Evolutionary conservation across 495 filamentous ascomycete species (phyloP).

Genomic region (Stereocaulon alpinum): DNA sequence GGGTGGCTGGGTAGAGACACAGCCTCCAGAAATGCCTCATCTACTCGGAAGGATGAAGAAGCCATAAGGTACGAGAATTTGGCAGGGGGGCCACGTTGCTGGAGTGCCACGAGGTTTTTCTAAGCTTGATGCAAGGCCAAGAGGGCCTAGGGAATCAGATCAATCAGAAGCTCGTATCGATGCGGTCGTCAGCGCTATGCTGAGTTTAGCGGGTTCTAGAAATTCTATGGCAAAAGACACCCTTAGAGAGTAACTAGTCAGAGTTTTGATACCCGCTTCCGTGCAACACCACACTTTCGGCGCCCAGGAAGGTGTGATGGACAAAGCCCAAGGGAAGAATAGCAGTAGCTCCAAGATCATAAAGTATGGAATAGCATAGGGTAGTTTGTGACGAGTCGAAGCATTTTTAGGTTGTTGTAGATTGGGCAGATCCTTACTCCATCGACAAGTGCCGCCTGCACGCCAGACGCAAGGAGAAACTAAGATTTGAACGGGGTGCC

Average conservation of each 20-base stretch:
- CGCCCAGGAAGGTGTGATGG: neutral
- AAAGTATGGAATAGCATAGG: neutral
- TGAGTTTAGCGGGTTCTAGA: constrained; percentile 11
- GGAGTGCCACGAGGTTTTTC: constrained; percentile 10
- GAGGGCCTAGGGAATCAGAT: neutral
- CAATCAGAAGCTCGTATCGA: constrained; percentile 13
- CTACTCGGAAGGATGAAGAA: neutral
- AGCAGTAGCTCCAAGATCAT: neutral
- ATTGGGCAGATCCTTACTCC: constrained; percentile 7
- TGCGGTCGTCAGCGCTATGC: constrained; percentile 1
- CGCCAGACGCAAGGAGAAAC: constrained; percentile 5
- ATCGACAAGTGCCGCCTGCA: neutral
- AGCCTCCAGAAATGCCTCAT: neutral
- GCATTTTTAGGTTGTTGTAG: neutral
- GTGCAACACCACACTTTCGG: neutral
- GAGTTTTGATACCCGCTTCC: neutral
- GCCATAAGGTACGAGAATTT: neutral
- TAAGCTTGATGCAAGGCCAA: constrained; percentile 7
- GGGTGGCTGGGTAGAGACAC: neutral
- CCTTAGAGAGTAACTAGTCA: neutral
- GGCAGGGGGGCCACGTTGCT: constrained; percentile 16
- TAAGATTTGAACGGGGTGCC: constrained; percentile 5
- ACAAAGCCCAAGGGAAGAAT: neutral
- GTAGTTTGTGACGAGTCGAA: neutral
- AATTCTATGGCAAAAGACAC: constrained; percentile 1